Conservation (phyloP, 176 grass and related monocot species). For the Ampelocalamus luodianensis region DNA sequence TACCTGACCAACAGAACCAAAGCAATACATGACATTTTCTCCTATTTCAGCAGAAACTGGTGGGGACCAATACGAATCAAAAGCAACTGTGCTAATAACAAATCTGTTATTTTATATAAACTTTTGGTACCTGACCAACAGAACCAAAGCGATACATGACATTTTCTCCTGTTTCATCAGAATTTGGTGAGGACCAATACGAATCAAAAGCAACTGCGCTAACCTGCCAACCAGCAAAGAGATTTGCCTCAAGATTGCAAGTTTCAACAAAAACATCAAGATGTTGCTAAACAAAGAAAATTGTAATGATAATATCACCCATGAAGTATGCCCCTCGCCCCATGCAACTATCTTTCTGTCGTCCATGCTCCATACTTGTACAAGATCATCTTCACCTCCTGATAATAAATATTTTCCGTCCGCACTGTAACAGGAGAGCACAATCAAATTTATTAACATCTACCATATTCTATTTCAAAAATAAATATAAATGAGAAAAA, state of each 20-base stretch:
- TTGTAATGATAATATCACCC: slow-evolving; percentile 59
- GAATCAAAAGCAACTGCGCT: slow-evolving; percentile 94
- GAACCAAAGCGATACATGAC: slow-evolving; percentile 94
- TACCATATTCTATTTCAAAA: slow-evolving; percentile 9
- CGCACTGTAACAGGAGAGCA: slow-evolving; percentile 50
- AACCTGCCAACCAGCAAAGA: slow-evolving; percentile 65
- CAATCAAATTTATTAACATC: slow-evolving; percentile 37
- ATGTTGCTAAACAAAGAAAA: slow-evolving; percentile 28
- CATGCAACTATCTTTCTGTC: slow-evolving; percentile 91
- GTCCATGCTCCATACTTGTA: slow-evolving; percentile 98
- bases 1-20: slow-evolving; percentile 97
- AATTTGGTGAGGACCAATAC: slow-evolving; percentile 86
- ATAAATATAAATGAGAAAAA: not conserved
- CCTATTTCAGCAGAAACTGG: slow-evolving; percentile 73
- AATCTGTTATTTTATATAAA: slow-evolving; percentile 19
- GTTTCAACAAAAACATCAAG: slow-evolving; percentile 19
- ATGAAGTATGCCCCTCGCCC: slow-evolving; percentile 98
- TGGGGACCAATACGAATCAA: slow-evolving; percentile 89
- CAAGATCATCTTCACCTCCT: slow-evolving; percentile 93
- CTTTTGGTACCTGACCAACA: slow-evolving; percentile 76
- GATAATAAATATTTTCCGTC: slow-evolving; percentile 94
- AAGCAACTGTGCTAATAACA: slow-evolving; percentile 74
- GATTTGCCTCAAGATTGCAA: slow-evolving; percentile 31
- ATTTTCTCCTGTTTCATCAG: slow-evolving; percentile 72
- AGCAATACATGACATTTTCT: slow-evolving; percentile 89